A percentile compares a stretch with the other conserved stretches of the same genome.
phyloP scores from a whole-genome alignment of 805 yeast genomes.

The Ogataea parapolymorpha region DNA sequence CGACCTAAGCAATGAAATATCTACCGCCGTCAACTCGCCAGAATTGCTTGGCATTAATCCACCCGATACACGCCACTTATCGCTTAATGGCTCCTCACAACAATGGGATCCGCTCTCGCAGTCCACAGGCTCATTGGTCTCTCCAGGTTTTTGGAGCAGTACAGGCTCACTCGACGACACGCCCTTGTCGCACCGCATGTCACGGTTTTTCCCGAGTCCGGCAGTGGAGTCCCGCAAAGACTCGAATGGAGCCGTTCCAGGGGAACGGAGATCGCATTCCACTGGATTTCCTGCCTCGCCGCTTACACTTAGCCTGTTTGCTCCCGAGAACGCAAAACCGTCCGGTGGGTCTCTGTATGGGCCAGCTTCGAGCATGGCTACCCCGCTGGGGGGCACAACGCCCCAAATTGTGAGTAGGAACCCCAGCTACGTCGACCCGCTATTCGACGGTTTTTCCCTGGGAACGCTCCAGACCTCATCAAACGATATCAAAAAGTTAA shows the following conservation, averaged over 20 bases:
- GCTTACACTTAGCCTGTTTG: slow-evolving; percentile 18
- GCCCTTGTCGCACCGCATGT: slow-evolving; percentile 26
- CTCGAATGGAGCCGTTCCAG: slow-evolving; percentile 5
- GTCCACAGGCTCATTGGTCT: slow-evolving; percentile 18
- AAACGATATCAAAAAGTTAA: neutral
- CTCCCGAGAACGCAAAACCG: slow-evolving; percentile 1
- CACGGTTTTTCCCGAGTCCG: slow-evolving; percentile 37
- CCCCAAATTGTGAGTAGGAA: slow-evolving; percentile 8
- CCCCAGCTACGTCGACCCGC: slow-evolving; percentile 13
- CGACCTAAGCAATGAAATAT: slow-evolving; percentile 14
- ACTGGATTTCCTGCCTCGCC: slow-evolving; percentile 23
- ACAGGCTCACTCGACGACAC: slow-evolving; percentile 21
- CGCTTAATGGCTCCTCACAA: neutral
- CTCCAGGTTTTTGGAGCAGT: slow-evolving; percentile 28
- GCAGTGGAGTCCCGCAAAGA: slow-evolving; percentile 22
- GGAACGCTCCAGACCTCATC: slow-evolving; percentile 4
- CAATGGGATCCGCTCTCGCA: slow-evolving; percentile 4
- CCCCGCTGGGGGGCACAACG: slow-evolving; percentile 8
- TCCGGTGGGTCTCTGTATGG: slow-evolving; percentile 2
- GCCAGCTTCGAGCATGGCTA: neutral
- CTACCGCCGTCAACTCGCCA: slow-evolving; percentile 6
- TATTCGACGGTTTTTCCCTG: slow-evolving; percentile 21
- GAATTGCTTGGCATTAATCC: neutral
- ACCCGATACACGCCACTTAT: neutral
- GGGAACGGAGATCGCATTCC: slow-evolving; percentile 18